Evolutionary conservation across 176 grass and related monocot genomes (phyloP).

Genomic region (Cymbopogon citratus): DNA sequence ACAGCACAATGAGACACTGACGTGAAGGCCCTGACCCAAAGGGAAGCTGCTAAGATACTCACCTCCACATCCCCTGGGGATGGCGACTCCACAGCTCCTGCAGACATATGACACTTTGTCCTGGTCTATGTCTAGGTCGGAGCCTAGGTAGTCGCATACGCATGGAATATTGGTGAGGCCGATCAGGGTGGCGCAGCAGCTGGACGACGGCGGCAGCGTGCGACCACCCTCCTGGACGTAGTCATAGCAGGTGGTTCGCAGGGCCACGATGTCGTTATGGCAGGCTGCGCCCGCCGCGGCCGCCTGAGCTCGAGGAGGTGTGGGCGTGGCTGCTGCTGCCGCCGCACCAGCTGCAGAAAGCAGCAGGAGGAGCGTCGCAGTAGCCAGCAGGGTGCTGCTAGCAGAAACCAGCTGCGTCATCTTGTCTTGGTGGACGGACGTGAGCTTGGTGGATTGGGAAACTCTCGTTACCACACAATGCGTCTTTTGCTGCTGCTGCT

Average conservation of each 20-base stretch:
- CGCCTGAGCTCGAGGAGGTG: background rate
- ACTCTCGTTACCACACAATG: background rate
- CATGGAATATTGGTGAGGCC: background rate
- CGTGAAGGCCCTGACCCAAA: too few relatives aligned
- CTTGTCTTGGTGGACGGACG: background rate
- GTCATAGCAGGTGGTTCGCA: constrained; percentile 11
- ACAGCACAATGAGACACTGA: too few relatives aligned
- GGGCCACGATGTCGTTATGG: constrained; percentile 5
- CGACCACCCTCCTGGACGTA: background rate
- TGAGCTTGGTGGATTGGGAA: background rate
- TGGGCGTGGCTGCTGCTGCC: background rate
- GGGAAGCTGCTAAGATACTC: background rate
- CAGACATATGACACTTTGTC: constrained; percentile 4
- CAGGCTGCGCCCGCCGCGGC: background rate
- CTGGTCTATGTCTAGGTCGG: background rate
- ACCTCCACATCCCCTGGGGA: constrained; percentile 15
- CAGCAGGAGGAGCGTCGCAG: constrained; percentile 1
- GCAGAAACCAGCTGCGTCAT: constrained; percentile 1
- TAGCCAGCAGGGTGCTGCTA: background rate
- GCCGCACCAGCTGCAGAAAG: background rate
- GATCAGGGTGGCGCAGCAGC: constrained; percentile 8
- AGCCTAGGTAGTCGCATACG: constrained; percentile 26
- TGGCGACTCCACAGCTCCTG: constrained; percentile 9
- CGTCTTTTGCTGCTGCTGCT: background rate
- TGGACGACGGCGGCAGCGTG: background rate